Evolutionary conservation across 306 rosid genomes (phyloP), one percentile per base, ranked within the genome.

Genomic region (Cicer bijugum): DNA sequence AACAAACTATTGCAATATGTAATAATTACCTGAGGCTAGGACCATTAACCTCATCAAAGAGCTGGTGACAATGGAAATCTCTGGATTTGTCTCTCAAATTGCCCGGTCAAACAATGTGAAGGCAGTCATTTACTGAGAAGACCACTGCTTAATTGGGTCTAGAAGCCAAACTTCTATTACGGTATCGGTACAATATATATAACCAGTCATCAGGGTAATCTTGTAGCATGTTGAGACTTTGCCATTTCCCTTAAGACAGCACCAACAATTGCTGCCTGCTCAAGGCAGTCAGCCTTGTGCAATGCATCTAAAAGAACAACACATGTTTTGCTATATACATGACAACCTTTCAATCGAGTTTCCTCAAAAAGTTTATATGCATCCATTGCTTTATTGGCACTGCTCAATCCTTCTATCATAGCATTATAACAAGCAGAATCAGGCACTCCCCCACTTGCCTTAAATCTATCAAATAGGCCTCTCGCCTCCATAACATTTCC

Each of bases 251-350:
- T 88, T 65, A 94, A 80, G 67, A 94, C 95, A 60, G 95, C 91
- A 57, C 92, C 98, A 42, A 94, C 97, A 63, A 91, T 85, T 2
- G 92, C 98, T 37, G 96, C 97, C 73, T 94, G 96, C 86, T 94
- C 96, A 57, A 89, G 93, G 83, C 94, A 91, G 60, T 89, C 97
- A 10, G 89, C 95, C 80, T 90, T 89, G 60, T 94, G 97, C 79
- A 94, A 82, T 9, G 98, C 90, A 83, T 91, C 97, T 82, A 91
- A 85, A 40, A 91, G 88, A 78, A 89, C 88, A 74, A 94, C 84
- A 78, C 97, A 89, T 47, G 98, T 94, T 85, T 89, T 91, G 81
- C 90, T 87, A 77, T 83, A 14, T 77, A 94, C 86, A 11, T 59
- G 83, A 57, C 87, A 88, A 46, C 98, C 97, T 83, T 86, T 88